Conservation (phyloP, 768 basidiomycete species). For the Lentinula raphanica region DNA sequence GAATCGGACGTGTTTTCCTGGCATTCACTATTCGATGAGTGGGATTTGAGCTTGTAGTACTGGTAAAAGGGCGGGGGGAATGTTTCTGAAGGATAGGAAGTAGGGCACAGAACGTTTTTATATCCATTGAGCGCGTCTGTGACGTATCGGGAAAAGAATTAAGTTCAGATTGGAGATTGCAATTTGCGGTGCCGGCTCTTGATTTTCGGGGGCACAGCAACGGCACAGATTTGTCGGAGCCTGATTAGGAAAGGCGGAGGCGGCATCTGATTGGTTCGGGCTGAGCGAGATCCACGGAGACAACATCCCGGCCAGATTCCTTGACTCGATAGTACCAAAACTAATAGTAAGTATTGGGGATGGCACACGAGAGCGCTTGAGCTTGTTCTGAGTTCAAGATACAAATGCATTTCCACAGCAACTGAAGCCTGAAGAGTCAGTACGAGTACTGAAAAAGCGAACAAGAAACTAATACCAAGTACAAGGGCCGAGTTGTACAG, state of each 20-base stretch:
- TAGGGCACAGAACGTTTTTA: background rate
- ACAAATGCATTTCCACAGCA: background rate
- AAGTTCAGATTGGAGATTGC: background rate
- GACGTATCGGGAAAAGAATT: background rate
- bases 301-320: background rate
- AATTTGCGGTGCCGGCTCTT: constrained; percentile 1
- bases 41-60: background rate
- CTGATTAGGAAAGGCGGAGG: background rate
- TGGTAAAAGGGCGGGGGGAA: background rate
- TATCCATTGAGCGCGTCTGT: background rate
- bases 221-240: background rate
- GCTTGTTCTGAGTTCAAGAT: no score
- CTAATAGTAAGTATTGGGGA: no score
- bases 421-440: background rate
- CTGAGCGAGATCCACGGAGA: background rate
- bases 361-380: no score
- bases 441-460: background rate
- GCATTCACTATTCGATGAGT: background rate
- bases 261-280: background rate
- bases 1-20: constrained; percentile 7
- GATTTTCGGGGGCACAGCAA: background rate
- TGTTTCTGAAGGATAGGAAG: background rate
- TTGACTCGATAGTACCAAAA: no score
- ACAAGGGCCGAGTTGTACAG: background rate
- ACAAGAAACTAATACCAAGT: background rate